A percentile compares a stretch with the other conserved stretches of the same genome.
These are phyloP conservation scores for Terana coerulea DNA, from an alignment of 768 basidiomycete genomes.

Conservation along the genomic window DNA sequence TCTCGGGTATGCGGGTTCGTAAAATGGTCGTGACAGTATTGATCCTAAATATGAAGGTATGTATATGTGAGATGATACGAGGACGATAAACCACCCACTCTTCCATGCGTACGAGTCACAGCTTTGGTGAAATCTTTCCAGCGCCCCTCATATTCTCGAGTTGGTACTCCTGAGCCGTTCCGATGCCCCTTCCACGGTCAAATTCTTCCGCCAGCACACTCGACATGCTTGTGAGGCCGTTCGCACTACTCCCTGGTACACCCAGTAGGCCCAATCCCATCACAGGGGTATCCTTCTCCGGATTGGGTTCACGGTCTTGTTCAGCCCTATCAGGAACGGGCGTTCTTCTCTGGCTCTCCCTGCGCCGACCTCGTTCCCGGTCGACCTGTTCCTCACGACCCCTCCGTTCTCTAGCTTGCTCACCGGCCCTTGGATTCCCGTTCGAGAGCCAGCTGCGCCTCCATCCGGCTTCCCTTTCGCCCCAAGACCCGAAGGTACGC, in stretches of 20 bases:
- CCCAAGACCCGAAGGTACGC: constrained; percentile 58
- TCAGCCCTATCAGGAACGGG: neutral
- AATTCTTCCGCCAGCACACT: constrained; percentile 3
- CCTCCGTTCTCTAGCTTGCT: constrained; percentile 9
- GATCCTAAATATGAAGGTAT: too few relatives aligned
- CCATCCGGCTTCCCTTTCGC: constrained; percentile 24
- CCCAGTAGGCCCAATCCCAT: constrained; percentile 10
- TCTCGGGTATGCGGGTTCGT: too few relatives aligned
- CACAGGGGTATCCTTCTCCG: neutral
- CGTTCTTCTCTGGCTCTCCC: constrained; percentile 14
- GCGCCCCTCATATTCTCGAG: neutral
- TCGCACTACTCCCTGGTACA: constrained; percentile 1
- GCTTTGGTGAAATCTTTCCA: constrained; percentile 10
- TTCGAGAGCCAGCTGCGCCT: constrained; percentile 8
- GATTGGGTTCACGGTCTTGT: neutral
- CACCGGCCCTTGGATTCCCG: constrained; percentile 8
- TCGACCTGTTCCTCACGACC: constrained; percentile 4
- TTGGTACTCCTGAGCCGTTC: neutral
- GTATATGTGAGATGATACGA: too few relatives aligned
- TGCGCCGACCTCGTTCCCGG: constrained; percentile 3
- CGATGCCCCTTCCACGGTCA: neutral
- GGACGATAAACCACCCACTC: too few relatives aligned
- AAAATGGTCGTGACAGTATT: too few relatives aligned
- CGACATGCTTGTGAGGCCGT: constrained; percentile 10
- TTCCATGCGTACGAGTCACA: neutral